Evolutionary conservation across 441 rosid genomes (phyloP), one percentile per base, ranked within the genome.

Genomic region (Cnidoscolus chayamansa): DNA sequence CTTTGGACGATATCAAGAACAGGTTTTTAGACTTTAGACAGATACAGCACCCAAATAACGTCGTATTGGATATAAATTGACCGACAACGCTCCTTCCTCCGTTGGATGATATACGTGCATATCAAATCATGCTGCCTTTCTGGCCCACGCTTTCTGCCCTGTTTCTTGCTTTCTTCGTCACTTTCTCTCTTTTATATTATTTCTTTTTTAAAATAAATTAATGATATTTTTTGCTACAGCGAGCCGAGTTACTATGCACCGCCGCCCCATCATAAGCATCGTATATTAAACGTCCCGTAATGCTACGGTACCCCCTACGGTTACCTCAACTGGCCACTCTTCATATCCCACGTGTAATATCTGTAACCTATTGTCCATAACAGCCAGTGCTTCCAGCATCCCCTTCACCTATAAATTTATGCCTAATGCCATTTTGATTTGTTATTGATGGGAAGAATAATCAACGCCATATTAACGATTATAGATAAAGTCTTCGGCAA

Each of bases 311-410:
- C 3, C 37, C 37, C 45, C 15, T 35, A 45, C 67, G 48, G 71
- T 76, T 50, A 17, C 19, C 12, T 0, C 8, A 13, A 0, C 15
- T 40, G 45, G 0, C 80, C 81, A 77, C 17, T 77, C 60, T 13
- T 31, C 1, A 10, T 4, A 47, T 15, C 63, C 77, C 86, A 81
- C 82, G 84, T 76, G 70, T 35, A 17, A 4, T 13, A 30, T 57
- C 84, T 37, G 84, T 84, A 70, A 75, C 68, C 1, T 55, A 65
- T 0, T 20, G 15, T 10, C 10, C 17, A 10, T 71, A 58, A 84
- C 86, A 65, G 83, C 15, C 72, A 1, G 84, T 77, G 49, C 66
- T 65, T 45, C 31, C 59, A 50, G 12, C 84, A 31, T 2, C 10
- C 1, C 55, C 67, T 56, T 57, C 1, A 1, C 7, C 7, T 1